A percentile compares a stretch with the other conserved stretches of the same genome.
Conservation (phyloP, 257 asterid genomes). For the Fraxinus excelsior region DNA sequence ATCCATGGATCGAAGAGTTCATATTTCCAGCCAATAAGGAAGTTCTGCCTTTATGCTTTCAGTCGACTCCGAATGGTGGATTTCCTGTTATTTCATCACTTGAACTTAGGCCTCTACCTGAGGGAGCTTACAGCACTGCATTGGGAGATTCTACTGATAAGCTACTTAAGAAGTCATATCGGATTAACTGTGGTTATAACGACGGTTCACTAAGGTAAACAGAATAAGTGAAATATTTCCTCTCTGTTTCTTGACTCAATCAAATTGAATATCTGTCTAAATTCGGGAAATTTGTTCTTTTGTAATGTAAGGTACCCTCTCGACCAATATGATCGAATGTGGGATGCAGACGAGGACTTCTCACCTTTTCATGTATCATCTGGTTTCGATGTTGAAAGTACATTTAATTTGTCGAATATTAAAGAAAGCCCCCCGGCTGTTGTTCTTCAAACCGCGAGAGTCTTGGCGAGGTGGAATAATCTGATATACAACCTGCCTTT, state of each 20-base stretch:
- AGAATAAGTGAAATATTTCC: background rate
- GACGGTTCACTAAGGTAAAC: constrained; percentile 75
- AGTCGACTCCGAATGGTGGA: constrained; percentile 68
- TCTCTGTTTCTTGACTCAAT: background rate
- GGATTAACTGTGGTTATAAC: constrained; percentile 76
- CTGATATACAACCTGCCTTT: constrained; percentile 68
- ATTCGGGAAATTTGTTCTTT: constrained; percentile 5
- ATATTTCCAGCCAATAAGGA: constrained; percentile 57
- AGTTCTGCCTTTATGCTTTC: constrained; percentile 66
- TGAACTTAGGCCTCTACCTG: constrained; percentile 80
- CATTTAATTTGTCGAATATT: constrained; percentile 53
- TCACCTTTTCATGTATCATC: constrained; percentile 83
- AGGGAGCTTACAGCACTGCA: constrained; percentile 56
- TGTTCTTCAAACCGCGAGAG: constrained; percentile 83
- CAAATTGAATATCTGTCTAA: background rate
- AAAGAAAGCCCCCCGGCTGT: constrained; percentile 74
- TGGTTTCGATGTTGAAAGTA: constrained; percentile 61
- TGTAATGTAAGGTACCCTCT: constrained; percentile 67
- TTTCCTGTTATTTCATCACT: constrained; percentile 75
- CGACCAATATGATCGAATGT: constrained; percentile 79
- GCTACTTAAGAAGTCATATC: constrained; percentile 64
- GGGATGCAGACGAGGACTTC: constrained; percentile 90
- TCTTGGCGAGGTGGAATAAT: constrained; percentile 73
- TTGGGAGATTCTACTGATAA: constrained; percentile 44
- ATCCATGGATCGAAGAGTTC: constrained; percentile 88